Evolutionary conservation across 73 alveolate genomes (phyloP).

Genomic region (Breviolum minutum): DNA sequence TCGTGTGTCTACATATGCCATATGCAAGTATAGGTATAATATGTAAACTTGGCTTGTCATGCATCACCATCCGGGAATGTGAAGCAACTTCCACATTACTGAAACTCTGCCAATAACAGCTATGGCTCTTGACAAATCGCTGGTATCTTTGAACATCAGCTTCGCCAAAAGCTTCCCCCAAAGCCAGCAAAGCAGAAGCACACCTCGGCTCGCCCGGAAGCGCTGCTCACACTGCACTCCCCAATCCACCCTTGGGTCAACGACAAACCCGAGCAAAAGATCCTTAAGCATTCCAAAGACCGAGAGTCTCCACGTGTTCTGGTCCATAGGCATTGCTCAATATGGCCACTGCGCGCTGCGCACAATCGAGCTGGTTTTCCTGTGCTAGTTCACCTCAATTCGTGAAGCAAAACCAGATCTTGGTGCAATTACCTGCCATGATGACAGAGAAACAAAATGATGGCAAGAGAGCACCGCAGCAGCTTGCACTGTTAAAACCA

Average conservation of each 20-base stretch:
- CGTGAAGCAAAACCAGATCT: neutral
- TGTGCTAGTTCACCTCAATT: neutral
- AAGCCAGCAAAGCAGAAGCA: slow-evolving; percentile 18
- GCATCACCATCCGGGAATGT: no score
- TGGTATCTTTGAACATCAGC: neutral
- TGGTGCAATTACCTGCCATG: no score
- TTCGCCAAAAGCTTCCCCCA: slow-evolving; percentile 40
- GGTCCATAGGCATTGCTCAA: neutral
- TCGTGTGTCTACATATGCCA: no score
- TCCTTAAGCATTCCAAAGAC: neutral
- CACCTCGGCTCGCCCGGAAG: neutral
- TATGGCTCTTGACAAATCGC: neutral
- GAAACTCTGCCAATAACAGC: neutral
- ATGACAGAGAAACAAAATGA: no score
- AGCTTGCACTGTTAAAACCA: no score
- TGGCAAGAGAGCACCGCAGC: no score
- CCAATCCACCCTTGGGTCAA: no score
- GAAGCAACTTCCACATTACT: no score
- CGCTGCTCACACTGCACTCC: no score
- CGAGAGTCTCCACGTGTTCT: slow-evolving; percentile 30
- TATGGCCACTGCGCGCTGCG: neutral
- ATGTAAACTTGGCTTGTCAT: no score
- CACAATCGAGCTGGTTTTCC: neutral
- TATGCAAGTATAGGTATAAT: no score
- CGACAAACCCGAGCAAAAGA: neutral